Evolutionary conservation across 768 basidiomycete genomes (phyloP), one percentile per base, ranked within the genome.

Genomic region (Boletus reticuloceps): DNA sequence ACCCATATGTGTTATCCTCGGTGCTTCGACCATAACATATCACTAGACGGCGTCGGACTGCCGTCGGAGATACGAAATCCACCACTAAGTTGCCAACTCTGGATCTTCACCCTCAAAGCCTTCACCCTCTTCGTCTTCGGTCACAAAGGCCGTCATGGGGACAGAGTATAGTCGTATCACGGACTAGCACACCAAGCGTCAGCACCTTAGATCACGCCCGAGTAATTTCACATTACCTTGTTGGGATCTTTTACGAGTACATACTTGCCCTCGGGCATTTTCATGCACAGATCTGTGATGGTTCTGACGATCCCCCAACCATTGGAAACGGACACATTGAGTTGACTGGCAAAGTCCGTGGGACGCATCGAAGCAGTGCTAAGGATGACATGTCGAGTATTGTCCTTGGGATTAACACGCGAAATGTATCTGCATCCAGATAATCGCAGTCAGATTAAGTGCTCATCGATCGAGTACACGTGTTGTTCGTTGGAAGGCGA

Each of bases 241-340:
- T 98, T 98, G 17, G 97, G 96, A 73, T 99, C 97, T 75, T 96
- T 97, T 50, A 99, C 85, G 27, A 99, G 77, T 14, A 98, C 90
- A 69, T 98, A 99, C 72, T 97, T 97, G 70, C 97, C 97, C 73
- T 98, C 96, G 20, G 93, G 92, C 85, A 94, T 88, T 73, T 95
- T 94, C 85, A 97, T 84, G 71, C 90, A 91, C 56, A 98, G 73
- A 66, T 99, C 97, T 29, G 91, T 89, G 55, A 99, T 87, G 13
- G 91, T 96, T 56, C 97, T 82, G 32, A 98, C 92, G 65, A 99
- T 98, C 51, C 97, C 97, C 97, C 97, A 99, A 12, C 97, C 97
- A 68, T 98, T 98, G 34, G 90, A 77, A 51, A 98, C 75, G 27
- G 94, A 96, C 37, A 99, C 87, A 70, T 98, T 98, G 61, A 98